Evolutionary conservation across 495 filamentous ascomycete genomes (phyloP).

Genomic region (Aspergillus conjunctus): DNA sequence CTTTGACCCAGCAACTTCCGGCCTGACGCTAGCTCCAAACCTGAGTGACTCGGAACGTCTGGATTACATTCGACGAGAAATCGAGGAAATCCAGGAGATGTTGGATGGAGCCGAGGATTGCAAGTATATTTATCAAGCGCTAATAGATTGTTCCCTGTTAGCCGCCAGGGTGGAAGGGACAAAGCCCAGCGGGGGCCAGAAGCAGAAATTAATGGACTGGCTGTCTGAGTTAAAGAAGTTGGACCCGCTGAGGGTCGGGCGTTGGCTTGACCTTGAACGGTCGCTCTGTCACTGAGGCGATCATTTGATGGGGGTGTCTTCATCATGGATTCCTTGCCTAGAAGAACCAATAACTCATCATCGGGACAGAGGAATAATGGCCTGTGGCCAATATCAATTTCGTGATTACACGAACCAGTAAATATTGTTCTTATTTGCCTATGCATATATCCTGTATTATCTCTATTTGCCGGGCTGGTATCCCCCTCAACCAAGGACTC

Average conservation of each 20-base stretch:
- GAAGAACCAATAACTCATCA: too few relatives aligned
- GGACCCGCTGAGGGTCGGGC: conserved; percentile 68
- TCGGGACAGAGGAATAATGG: too few relatives aligned
- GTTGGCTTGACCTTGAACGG: conserved; percentile 66
- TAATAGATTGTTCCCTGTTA: conserved; percentile 60
- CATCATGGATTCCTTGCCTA: conserved; percentile 9
- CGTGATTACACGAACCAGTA: too few relatives aligned
- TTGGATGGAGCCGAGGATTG: conserved; percentile 72
- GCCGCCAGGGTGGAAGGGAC: conserved; percentile 39
- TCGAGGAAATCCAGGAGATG: conserved; percentile 70
- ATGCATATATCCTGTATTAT: too few relatives aligned
- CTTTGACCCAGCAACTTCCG: conserved; percentile 53
- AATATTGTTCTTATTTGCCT: too few relatives aligned
- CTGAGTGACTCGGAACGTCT: conserved; percentile 62
- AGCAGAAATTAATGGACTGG: conserved; percentile 58
- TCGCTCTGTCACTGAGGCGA: conserved; percentile 28
- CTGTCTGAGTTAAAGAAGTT: conserved; percentile 62
- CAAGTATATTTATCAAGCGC: conserved; percentile 78
- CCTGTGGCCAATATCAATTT: too few relatives aligned
- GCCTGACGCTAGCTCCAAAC: conserved; percentile 62
- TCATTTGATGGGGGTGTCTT: neutral
- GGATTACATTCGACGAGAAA: conserved; percentile 66
- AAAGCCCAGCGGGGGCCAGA: conserved; percentile 41
- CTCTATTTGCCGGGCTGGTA: too few relatives aligned
- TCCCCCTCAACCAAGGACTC: too few relatives aligned